Evolutionary conservation across 2,329 filamentous ascomycete species (phyloP), one percentile per base, ranked within the genome.

Genomic region (Aureobasidium mangrovei): DNA sequence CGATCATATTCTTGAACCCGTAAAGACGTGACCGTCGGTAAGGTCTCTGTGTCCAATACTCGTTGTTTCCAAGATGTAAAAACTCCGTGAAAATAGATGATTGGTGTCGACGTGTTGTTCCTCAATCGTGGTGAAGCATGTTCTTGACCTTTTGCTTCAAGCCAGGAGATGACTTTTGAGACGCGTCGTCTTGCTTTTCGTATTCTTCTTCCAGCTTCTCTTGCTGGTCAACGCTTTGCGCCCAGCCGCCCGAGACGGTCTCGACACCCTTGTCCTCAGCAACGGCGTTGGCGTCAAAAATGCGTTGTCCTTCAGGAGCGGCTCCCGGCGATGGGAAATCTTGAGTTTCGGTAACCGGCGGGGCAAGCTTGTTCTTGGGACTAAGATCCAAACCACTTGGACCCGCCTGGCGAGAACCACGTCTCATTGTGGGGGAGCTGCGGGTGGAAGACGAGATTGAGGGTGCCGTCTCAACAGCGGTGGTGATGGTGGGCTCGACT

Each of bases 231-330:
- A 45, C 38, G 7, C 44, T 39, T 18, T 28, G 24, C 7, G 53
- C 53, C 53, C 53, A 55, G 12, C 53, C 53, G 32, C 43, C 43
- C 5, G 43, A 29, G 7, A 47, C 38, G 9, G 44, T 48, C 44
- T 55, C 53, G 26, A 55, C 44, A 31, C 53, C 53, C 24, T 26
- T 55, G 35, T 53, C 49, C 18, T 55, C 53, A 8, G 53, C 53
- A n/a, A 55, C 43, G 5, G 44, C 43, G 26, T 47, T 55, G 31
- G 53, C 53, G 39, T 55, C 53, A 40, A 55, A 55, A 27, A 55
- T 55, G 12, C 53, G 53, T 39, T 48, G 43, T n/a, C 53, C 53
- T 28, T n/a, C 32, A 5, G 53, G 53, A n/a, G 53, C 53, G n/a
- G 29, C 31, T n/a, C 53, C 53, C 1, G 53, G 53, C n/a, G 53